phyloP scores from a whole-genome alignment of 2,329 filamentous ascomycete genomes.

The Apiospora pterosperma region DNA sequence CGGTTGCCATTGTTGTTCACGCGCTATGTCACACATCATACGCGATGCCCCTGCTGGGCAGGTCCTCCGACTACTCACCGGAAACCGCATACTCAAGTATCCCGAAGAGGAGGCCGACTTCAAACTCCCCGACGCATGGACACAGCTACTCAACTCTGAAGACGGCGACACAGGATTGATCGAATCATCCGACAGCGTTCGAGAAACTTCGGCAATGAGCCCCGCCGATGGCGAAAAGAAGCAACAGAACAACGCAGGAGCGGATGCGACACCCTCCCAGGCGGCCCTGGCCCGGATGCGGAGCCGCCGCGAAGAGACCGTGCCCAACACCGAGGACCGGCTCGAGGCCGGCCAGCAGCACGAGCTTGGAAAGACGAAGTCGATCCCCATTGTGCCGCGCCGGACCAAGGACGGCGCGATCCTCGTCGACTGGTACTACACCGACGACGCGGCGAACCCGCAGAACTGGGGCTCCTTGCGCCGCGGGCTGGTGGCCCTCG shows the following conservation, averaged over 20 bases:
- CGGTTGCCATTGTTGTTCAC: neutral
- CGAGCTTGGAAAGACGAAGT: slow-evolving; percentile 23
- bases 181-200: neutral
- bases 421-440: slow-evolving; percentile 35
- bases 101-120: slow-evolving; percentile 18
- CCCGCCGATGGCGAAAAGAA: slow-evolving; percentile 20
- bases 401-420: slow-evolving; percentile 26
- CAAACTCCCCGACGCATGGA: slow-evolving; percentile 17
- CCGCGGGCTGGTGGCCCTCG: slow-evolving; percentile 29
- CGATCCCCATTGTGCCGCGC: slow-evolving; percentile 24
- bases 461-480: slow-evolving; percentile 34
- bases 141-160: slow-evolving; percentile 9
- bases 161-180: neutral
- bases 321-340: slow-evolving; percentile 20
- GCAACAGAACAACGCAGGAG: slow-evolving; percentile 12
- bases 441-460: slow-evolving; percentile 45
- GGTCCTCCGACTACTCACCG: slow-evolving; percentile 24
- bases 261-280: slow-evolving; percentile 12
- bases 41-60: slow-evolving; percentile 25
- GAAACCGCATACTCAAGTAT: slow-evolving; percentile 20
- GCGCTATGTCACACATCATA: slow-evolving; percentile 14
- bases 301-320: slow-evolving; percentile 21
- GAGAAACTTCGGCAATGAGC: slow-evolving; percentile 10
- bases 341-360: slow-evolving; percentile 20
- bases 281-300: slow-evolving; percentile 15